Conservation (phyloP, 148 eudicot species). For the Vaccinium darrowii region DNA sequence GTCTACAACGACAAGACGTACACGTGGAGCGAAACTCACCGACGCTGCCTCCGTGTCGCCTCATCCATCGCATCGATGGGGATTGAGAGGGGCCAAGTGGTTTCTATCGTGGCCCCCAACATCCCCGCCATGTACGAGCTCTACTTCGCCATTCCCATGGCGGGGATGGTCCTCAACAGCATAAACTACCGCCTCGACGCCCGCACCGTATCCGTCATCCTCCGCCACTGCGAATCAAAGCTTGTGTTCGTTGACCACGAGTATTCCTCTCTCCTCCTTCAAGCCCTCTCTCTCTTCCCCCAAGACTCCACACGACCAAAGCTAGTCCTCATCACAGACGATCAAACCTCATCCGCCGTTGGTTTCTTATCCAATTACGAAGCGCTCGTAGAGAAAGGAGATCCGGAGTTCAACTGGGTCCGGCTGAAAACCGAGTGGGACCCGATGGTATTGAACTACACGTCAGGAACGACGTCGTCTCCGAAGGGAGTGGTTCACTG, state of each 20-base stretch:
- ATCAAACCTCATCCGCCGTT: not conserved
- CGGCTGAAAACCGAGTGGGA: conserved; percentile 39
- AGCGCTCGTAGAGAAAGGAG: conserved; percentile 29
- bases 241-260: conserved; percentile 37
- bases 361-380: conserved; percentile 25
- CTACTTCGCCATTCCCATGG: conserved; percentile 46
- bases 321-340: conserved; percentile 29
- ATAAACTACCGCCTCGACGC: conserved; percentile 48
- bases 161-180: conserved; percentile 43
- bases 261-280: conserved; percentile 17
- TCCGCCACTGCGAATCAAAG: conserved; percentile 39
- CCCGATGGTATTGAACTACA: conserved; percentile 47
- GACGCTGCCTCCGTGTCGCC: conserved; percentile 55
- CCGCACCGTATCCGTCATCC: conserved; percentile 35
- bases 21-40: conserved; percentile 66
- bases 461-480: conserved; percentile 61
- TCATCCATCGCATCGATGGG: conserved; percentile 38
- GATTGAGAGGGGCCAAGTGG: conserved; percentile 31
- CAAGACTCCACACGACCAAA: not conserved
- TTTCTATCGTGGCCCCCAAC: conserved; percentile 51
- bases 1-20: conserved; percentile 42
- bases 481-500: conserved; percentile 60
- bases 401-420: conserved; percentile 34
- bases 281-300: conserved; percentile 33
- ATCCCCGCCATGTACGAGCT: conserved; percentile 54